phyloP scores from a whole-genome alignment of 768 basidiomycete species.

The Hirschioporus abietinus region DNA sequence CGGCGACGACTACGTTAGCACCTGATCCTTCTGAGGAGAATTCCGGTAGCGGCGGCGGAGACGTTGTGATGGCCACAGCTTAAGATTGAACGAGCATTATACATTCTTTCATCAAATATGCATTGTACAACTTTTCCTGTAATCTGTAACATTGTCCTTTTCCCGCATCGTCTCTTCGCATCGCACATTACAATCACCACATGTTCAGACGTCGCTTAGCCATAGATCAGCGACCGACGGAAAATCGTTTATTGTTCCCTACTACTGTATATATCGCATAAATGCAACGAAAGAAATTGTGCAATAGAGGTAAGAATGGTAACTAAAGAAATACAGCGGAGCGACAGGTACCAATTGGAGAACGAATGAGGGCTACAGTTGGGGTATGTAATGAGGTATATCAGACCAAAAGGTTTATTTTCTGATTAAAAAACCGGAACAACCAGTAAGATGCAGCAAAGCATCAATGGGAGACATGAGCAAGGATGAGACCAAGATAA shows the following conservation, averaged over 20 bases:
- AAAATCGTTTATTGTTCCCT: not conserved
- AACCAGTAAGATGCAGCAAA: not conserved
- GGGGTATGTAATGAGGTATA: not conserved
- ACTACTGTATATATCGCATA: not conserved
- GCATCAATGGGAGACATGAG: not conserved
- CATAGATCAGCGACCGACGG: not conserved
- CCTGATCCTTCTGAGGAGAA: not conserved
- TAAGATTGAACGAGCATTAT: not conserved
- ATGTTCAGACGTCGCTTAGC: not conserved
- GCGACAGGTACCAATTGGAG: not conserved
- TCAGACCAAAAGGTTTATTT: not conserved
- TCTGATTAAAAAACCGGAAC: not conserved
- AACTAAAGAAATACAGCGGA: slow-evolving; percentile 1
- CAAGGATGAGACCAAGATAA: not conserved
- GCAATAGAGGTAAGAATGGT: not conserved
- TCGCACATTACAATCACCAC: not conserved
- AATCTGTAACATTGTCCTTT: not conserved
- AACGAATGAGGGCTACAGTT: slow-evolving; percentile 1
- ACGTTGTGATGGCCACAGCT: slow-evolving; percentile 3
- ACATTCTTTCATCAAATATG: not conserved
- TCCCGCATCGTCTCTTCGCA: not conserved
- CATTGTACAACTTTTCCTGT: not conserved
- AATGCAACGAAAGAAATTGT: not conserved
- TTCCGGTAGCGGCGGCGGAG: not conserved
- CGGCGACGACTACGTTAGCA: not conserved